Evolutionary conservation across 2,329 filamentous ascomycete species (phyloP), one percentile per base, ranked within the genome.

Genomic region (Reticulascus tulasneorum): DNA sequence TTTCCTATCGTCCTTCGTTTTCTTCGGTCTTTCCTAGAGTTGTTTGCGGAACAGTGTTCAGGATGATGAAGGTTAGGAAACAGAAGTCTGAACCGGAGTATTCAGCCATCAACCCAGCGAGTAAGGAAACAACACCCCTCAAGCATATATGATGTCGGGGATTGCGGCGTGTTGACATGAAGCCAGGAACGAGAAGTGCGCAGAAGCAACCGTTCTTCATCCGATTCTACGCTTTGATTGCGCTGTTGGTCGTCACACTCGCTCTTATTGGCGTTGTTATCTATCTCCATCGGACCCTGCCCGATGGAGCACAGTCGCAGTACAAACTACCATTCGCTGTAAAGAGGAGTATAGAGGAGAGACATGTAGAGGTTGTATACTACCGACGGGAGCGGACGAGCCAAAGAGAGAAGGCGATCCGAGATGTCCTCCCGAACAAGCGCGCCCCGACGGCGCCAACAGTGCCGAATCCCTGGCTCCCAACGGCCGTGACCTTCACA

Each of bases 181-280:
- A n/a, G 12, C 6, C 18, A 40, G 37, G 24, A 10, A 18, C 28
- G 12, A 19, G 20, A 7, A 23, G 31, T 23, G 27, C 30, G 3
- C 23, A 37, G 15, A 35, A 35, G 23, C 18, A 12, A 29, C 23
- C 30, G 15, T 41, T 44, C 34, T 18, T 32, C 22, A 27, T 30
- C 15, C 30, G 17, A 5, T 33, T 44, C 9, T 41, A 37, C 30
- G 23, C 23, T 28, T 4, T 44, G 27, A 20, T 44, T 18, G 35
- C 31, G n/a, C 32, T 40, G 9, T 24, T 44, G 12, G 21, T 29
- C 34, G 38, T 44, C n/a, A 31, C 38, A 2, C 13, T 41, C 4
- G 41, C 20, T 12, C 28, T 44, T 10, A 33, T 44, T n/a, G 41
- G 24, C 25, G n/a, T 30, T 15, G 31, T 28, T 10, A 25, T 37